Conservation (phyloP, 441 rosid genomes). For the Aquilaria agallochum region DNA sequence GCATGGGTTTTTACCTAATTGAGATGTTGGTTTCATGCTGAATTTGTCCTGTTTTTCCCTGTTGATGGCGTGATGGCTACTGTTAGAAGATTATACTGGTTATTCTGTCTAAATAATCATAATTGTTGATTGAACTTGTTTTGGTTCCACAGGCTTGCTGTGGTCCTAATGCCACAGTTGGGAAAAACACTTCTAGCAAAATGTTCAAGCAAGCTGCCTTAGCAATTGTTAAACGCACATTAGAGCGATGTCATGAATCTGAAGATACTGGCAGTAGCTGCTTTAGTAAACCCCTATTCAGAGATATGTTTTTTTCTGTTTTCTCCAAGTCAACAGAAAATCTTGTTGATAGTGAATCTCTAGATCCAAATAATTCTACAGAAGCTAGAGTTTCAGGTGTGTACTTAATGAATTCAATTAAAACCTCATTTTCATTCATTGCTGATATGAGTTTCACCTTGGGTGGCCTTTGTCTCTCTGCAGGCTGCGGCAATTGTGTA, state of each 20-base stretch:
- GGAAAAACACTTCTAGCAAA: slow-evolving; percentile 78
- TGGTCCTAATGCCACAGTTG: slow-evolving; percentile 57
- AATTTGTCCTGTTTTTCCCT: background rate
- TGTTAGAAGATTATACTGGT: no score
- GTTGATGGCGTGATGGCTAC: no score
- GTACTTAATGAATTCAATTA: slow-evolving; percentile 11
- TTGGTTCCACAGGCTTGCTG: slow-evolving; percentile 48
- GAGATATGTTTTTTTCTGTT: slow-evolving; percentile 54
- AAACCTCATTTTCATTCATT: background rate
- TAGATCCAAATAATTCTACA: slow-evolving; percentile 26
- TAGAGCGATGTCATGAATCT: slow-evolving; percentile 64
- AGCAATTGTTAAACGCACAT: slow-evolving; percentile 72
- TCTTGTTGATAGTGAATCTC: slow-evolving; percentile 49
- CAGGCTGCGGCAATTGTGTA: slow-evolving; percentile 3
- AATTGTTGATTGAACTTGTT: no score
- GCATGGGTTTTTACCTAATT: no score
- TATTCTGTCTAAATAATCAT: no score
- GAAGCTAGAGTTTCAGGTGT: slow-evolving; percentile 42
- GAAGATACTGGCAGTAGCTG: slow-evolving; percentile 89
- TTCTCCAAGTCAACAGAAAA: slow-evolving; percentile 33
- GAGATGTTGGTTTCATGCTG: background rate
- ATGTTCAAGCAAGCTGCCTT: slow-evolving; percentile 85
- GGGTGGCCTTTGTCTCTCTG: slow-evolving; percentile 4
- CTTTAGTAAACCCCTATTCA: slow-evolving; percentile 72
- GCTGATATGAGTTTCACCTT: background rate